Conservation (phyloP, 352 stramenopile species). For the Thalassiosira exigua region DNA sequence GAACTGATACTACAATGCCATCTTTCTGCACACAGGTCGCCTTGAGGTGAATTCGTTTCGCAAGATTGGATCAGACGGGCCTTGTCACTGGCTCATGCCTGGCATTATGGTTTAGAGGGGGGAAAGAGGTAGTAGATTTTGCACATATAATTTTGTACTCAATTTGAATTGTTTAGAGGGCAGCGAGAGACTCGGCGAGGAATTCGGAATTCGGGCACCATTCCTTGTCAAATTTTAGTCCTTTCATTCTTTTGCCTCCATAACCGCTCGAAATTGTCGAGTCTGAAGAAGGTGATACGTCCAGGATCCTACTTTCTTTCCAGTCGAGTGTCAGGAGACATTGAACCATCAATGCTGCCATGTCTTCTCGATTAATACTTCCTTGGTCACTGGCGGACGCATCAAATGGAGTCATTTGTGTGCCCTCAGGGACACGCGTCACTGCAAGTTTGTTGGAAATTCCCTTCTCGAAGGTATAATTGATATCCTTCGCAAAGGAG, state of each 20-base stretch:
- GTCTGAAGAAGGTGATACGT: slow-evolving; percentile 48
- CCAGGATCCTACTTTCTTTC: slow-evolving; percentile 64
- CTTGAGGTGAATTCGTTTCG: too few relatives aligned
- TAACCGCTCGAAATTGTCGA: slow-evolving; percentile 6
- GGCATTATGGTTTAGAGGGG: too few relatives aligned
- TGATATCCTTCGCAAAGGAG: slow-evolving; percentile 57
- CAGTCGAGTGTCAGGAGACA: slow-evolving; percentile 75
- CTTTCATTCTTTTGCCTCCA: slow-evolving; percentile 22
- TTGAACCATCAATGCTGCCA: slow-evolving; percentile 75
- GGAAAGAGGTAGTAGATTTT: too few relatives aligned
- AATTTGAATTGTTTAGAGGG: too few relatives aligned
- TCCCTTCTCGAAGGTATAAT: slow-evolving; percentile 76
- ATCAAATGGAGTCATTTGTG: slow-evolving; percentile 7
- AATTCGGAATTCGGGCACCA: slow-evolving; percentile 75
- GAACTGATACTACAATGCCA: too few relatives aligned
- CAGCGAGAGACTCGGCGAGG: too few relatives aligned
- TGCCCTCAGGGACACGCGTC: slow-evolving; percentile 9
- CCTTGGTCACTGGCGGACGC: neutral
- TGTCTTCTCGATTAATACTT: slow-evolving; percentile 69
- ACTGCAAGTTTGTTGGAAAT: slow-evolving; percentile 48
- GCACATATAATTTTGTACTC: too few relatives aligned
- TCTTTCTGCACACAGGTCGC: too few relatives aligned
- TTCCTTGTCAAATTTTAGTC: slow-evolving; percentile 59
- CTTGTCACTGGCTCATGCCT: too few relatives aligned
- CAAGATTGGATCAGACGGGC: too few relatives aligned